Base-by-base conservation (phyloP, 768 basidiomycete genomes). In the Mrakia frigida region DNA sequence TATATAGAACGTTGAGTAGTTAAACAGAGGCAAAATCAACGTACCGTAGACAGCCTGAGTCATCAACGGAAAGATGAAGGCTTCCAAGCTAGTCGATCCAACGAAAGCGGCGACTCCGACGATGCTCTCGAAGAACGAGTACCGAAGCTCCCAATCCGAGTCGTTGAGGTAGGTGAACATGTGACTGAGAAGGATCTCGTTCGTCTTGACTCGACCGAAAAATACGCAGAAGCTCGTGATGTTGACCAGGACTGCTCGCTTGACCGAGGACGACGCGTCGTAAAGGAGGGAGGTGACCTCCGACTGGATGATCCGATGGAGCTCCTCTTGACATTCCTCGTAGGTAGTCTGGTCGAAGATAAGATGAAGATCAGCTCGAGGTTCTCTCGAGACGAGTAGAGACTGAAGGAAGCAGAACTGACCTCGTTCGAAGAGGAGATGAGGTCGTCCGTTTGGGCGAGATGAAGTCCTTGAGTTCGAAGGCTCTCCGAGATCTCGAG, bases 1-100 rank as follows among this genome's bases (percentile, higher is more conserved):
- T 2, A 18, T n/a, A 46, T 46, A 14, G 13, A 18, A n/a, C n/a
- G n/a, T n/a, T n/a, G n/a, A n/a, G n/a, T n/a, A n/a, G n/a, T n/a
- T n/a, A n/a, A n/a, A n/a, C n/a, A n/a, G 25, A 43, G 41, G n/a
- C 60, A 52, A 25, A 28, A 14, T 50, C 39, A 65, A 65, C 16
- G 3, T 18, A 94, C 96, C 96, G 72, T 93, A 94, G 37, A 99
- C 84, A 0, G 95, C 94, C 80, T 98, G 95, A 6, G 94, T 88
- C 93, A 98, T 94, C 76, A 99, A 83, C 0, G 97, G 97, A n/a
- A 97, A 82, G 72, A 98, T 96, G 80, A 98, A 98, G 80, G 98
- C 94, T 81, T 98, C 97, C 80, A 98, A 82, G 79, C 93, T 95
- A 76, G 90, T 86, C 41, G 92, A 91, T 1, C 95, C 95, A 4